Percentiles rank a stretch among this genome's conserved stretches.
Conservation (phyloP, 2,329 filamentous ascomycete species). For the Verticillium alfalfae region DNA sequence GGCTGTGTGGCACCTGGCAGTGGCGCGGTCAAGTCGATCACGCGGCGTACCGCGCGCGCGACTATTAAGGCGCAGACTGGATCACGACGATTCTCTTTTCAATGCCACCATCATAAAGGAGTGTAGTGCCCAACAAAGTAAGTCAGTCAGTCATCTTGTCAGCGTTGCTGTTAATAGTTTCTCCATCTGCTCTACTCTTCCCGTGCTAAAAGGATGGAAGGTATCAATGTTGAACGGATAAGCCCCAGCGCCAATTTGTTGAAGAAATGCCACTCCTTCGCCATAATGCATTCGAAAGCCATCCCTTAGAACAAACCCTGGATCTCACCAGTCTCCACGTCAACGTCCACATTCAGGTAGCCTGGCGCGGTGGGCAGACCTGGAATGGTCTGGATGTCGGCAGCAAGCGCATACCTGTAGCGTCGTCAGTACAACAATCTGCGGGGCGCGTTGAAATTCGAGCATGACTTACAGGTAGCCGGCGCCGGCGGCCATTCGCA, state of each 20-base stretch:
- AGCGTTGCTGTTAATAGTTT: background rate
- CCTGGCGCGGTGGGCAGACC: slow-evolving; percentile 92
- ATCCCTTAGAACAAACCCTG: slow-evolving; percentile 76
- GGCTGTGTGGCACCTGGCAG: too few relatives aligned
- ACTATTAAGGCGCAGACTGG: too few relatives aligned
- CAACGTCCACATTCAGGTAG: slow-evolving; percentile 88
- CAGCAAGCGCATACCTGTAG: slow-evolving; percentile 78
- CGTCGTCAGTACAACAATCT: slow-evolving; percentile 19
- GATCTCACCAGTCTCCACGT: slow-evolving; percentile 78
- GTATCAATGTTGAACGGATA: slow-evolving; percentile 15
- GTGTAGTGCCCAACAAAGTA: background rate
- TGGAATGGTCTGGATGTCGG: slow-evolving; percentile 97
- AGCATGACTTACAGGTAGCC: slow-evolving; percentile 69
- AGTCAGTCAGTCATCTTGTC: background rate
- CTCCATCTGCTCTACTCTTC: background rate
- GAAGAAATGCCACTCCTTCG: slow-evolving; percentile 12
- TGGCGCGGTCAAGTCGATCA: too few relatives aligned
- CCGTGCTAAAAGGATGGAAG: background rate
- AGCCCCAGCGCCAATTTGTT: slow-evolving; percentile 14
- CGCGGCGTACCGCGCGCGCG: too few relatives aligned
- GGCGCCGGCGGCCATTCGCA: slow-evolving; percentile 87
- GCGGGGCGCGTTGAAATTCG: slow-evolving; percentile 13
- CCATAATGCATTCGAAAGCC: background rate
- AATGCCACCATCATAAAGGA: background rate
- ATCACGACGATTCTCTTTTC: too few relatives aligned